A percentile compares a stretch with the other conserved stretches of the same genome.
Conservation (phyloP, 257 asterid genomes). For the Fraxinus cuspidata region DNA sequence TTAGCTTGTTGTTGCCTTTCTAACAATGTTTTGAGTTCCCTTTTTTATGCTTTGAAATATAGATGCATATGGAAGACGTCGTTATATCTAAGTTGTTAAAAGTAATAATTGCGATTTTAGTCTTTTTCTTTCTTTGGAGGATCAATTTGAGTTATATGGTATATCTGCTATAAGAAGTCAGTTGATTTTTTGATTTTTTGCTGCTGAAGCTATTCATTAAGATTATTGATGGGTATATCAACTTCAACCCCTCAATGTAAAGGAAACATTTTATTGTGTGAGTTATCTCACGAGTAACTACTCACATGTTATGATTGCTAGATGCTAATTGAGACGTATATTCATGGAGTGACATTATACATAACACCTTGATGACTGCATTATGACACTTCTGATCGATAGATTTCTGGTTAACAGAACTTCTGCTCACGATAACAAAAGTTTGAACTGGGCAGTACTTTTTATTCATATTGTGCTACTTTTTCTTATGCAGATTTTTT, state of each 20-base stretch:
- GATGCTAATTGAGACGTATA: neutral
- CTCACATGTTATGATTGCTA: neutral
- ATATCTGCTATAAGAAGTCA: too few species aligned
- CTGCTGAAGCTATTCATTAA: neutral
- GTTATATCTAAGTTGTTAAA: too few species aligned
- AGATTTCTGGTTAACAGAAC: conserved; percentile 17
- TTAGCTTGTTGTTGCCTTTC: neutral
- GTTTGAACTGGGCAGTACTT: neutral
- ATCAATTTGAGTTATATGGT: neutral
- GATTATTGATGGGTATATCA: too few species aligned
- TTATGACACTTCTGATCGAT: neutral
- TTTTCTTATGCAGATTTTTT: conserved; percentile 44
- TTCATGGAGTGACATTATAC: neutral
- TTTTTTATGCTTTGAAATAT: neutral
- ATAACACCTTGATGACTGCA: conserved; percentile 1
- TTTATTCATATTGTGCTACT: conserved; percentile 17
- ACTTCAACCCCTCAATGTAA: neutral
- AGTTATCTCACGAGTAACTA: neutral
- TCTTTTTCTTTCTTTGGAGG: too few species aligned
- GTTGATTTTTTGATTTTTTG: too few species aligned
- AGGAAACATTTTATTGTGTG: too few species aligned
- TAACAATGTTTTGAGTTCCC: neutral
- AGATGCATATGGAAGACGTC: too few species aligned
- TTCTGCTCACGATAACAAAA: conserved; percentile 5
- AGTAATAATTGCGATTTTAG: too few species aligned